Evolutionary conservation across 176 grass and related monocot genomes (phyloP).

Genomic region (Eragrostis nindensis): DNA sequence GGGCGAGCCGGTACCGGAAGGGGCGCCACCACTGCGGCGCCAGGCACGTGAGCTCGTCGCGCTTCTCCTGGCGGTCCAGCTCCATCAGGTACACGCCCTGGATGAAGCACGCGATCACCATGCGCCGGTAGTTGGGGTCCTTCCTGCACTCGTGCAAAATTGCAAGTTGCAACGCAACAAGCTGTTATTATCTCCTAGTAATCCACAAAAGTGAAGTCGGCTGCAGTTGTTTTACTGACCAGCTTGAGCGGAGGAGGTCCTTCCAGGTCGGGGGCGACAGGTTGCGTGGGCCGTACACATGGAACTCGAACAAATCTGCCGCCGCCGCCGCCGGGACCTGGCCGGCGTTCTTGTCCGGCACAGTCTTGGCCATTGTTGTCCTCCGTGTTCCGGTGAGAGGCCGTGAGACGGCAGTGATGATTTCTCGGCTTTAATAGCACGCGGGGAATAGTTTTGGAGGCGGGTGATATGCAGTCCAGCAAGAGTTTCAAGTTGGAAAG

Average conservation of each 20-base stretch:
- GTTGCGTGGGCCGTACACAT: conserved; percentile 66
- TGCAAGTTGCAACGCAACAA: neutral
- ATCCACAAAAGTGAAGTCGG: neutral
- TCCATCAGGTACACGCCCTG: conserved; percentile 82
- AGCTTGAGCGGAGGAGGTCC: conserved; percentile 80
- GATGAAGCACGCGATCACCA: conserved; percentile 89
- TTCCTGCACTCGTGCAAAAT: conserved; percentile 51
- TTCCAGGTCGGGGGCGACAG: conserved; percentile 67
- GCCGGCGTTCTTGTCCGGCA: conserved; percentile 23
- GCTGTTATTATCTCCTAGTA: neutral
- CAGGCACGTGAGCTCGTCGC: conserved; percentile 49
- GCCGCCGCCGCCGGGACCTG: neutral
- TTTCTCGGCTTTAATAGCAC: conserved; percentile 10
- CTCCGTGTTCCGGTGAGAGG: neutral
- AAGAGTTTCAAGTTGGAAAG: conserved; percentile 27
- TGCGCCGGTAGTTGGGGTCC: conserved; percentile 68
- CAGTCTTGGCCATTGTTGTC: conserved; percentile 33
- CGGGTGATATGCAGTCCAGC: conserved; percentile 2
- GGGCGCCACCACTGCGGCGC: conserved; percentile 87
- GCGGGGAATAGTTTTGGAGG: neutral
- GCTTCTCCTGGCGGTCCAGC: conserved; percentile 84
- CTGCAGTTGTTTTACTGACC: conserved; percentile 35
- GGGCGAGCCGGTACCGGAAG: conserved; percentile 70
- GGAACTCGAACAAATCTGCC: conserved; percentile 57
- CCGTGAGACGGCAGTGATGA: neutral